Base-by-base conservation (phyloP, 2,329 filamentous ascomycete genomes). In the Fusarium pseudoanthophilum region DNA sequence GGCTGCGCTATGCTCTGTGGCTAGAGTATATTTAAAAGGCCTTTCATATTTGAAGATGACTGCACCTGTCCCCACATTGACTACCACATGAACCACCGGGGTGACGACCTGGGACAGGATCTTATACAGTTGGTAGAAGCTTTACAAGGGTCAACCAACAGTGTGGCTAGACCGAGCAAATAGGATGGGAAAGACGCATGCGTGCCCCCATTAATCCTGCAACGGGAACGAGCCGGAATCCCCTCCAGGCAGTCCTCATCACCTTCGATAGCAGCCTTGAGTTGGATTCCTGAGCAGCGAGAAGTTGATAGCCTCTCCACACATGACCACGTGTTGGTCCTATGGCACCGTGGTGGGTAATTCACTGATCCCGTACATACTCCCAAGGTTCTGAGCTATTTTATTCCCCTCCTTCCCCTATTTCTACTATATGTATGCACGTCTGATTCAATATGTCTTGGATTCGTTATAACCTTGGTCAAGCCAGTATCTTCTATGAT, bases 401-500 rank as follows among this genome's bases (percentile, higher is more conserved):
- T 20, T 13, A 7, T 11, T 26, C 7, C 49, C 24, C 32, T 26
- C 13, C 11, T 21, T 16, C 24, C 11, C 43, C 16, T 15, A 20
- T 28, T 46, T 28, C 2, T 0, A 46, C 11, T 4, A 5, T 10
- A 4, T 4, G 2, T 15, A 28, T 1, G 3, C 8, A 46, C 4
- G 18, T 4, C 4, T 9, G 18, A 21, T 28, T 45, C 16, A 56
- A 30, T 1, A 71, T 72, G 64, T 20, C 40, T 11, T 73, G 64
- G 71, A 26, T 45, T 8, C 61, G 71, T 10, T 48, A 37, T 6
- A 40, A 43, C 7, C 64, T 72, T 5, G 59, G 52, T 9, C n/a
- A 71, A 32, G 52, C 48, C 0, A 32, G 30, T 10, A 61, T 72
- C 11, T 72, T 66, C 21, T 69, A 69, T 24, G 55, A 73, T 57